Base-by-base conservation (phyloP, 1,139 yeast species). In the Candida dubliniensis region DNA sequence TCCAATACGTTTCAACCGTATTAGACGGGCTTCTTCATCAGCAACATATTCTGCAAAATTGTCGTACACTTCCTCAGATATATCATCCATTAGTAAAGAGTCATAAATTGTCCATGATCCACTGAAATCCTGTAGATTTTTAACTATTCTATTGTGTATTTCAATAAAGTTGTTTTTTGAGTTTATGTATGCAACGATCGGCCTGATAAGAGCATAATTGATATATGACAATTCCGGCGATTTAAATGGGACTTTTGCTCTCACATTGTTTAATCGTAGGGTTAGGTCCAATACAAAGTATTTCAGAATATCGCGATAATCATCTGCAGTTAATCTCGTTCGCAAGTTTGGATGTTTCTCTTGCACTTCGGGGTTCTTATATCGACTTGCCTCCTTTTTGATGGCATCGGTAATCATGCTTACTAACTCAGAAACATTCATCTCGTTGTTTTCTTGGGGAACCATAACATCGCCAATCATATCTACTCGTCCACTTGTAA, bases 41-140 rank as follows among this genome's bases (percentile, higher is more conserved):
- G 86, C 86, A 25, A 89, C 96, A 57, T 90, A 91, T 42, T 84
- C 79, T 3, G 84, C 96, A 64, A 93, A 90, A 32, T 93, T 91
- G 55, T 89, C 93, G 62, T 91, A 91, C 2, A 91, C 95, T 55
- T 88, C 96, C 36, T 84, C 84, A 31, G 95, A 85, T 44, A 95
- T 76, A 58, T 91, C 98, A 58, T 87, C 95, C 96, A 93, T 89
- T 48, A 93, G 71, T 45, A 86, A 73, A 31, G 95, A 86, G 61
- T 93, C 99, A 63, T 90, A 93, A 5, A 90, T 76, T 1, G 99
- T 93, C 99, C 99, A 93, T 4, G 96, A 81, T 0, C 99, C 99
- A 56, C 35, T 40, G 12, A 40, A 40, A 12, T 34, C 39, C 11
- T 42, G 39, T 12, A 42, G 41, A 25, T 41, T 45, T 18, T 35